These are phyloP conservation scores for Camellia granthamiana DNA, from an alignment of 148 eudicot genomes.

Conservation along the genomic window DNA sequence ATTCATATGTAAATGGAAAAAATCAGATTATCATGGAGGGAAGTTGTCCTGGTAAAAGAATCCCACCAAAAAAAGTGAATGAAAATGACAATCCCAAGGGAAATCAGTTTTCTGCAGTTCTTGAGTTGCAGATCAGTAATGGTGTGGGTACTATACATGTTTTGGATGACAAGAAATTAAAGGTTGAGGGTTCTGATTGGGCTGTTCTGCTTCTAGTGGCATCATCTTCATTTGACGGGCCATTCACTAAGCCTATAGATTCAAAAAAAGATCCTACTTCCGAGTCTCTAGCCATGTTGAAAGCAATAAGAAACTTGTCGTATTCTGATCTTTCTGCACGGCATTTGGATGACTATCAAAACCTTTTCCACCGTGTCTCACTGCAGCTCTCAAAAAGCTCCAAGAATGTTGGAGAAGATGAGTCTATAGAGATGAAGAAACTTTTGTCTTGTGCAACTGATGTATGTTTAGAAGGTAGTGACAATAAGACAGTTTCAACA, in stretches of 20 bases:
- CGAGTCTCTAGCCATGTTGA: conserved; percentile 39
- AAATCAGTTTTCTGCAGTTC: conserved; percentile 55
- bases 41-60: conserved; percentile 55
- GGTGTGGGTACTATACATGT: conserved; percentile 30
- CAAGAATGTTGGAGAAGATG: conserved; percentile 7
- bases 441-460: not conserved
- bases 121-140: conserved; percentile 56
- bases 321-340: conserved; percentile 60
- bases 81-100: conserved; percentile 50
- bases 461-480: conserved; percentile 7
- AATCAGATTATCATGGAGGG: conserved; percentile 80
- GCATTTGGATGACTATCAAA: conserved; percentile 81
- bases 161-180: conserved; percentile 52
- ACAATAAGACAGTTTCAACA: conserved; percentile 37
- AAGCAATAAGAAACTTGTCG: conserved; percentile 35
- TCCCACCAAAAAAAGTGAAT: conserved; percentile 27
- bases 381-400: conserved; percentile 63
- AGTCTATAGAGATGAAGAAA: not conserved
- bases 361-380: conserved; percentile 71
- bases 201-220: conserved; percentile 59
- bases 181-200: conserved; percentile 66
- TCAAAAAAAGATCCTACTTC: conserved; percentile 58
- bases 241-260: conserved; percentile 64
- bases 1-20: conserved; percentile 43
- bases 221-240: conserved; percentile 73